These are phyloP conservation scores for Aspergillus sp. DNA, from an alignment of 2,329 filamentous ascomycete species.

Conservation along the genomic window DNA sequence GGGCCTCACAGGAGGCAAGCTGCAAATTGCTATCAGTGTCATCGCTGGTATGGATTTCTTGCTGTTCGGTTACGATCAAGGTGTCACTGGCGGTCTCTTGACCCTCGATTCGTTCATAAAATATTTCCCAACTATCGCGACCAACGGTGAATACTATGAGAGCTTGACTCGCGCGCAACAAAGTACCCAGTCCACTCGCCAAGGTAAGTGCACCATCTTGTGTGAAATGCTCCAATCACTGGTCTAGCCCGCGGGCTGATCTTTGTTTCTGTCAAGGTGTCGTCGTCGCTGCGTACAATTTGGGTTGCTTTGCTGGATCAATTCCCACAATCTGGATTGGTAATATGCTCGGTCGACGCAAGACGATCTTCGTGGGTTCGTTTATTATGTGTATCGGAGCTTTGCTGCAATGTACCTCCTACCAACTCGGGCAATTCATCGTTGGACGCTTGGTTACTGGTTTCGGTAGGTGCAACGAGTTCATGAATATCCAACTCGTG, in stretches of 20 bases:
- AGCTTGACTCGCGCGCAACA: conserved; percentile 19
- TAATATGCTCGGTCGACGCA: conserved; percentile 54
- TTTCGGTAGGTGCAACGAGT: conserved; percentile 39
- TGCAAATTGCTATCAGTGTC: conserved; percentile 47
- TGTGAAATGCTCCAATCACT: neutral
- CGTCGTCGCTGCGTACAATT: conserved; percentile 47
- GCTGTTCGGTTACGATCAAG: conserved; percentile 43
- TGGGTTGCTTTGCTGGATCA: conserved; percentile 56
- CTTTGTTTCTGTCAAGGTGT: conserved; percentile 32
- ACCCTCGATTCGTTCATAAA: conserved; percentile 45
- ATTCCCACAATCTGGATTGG: conserved; percentile 55
- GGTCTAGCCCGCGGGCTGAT: neutral
- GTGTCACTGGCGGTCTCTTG: conserved; percentile 49
- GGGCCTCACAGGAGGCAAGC: conserved; percentile 44
- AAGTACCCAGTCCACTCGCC: conserved; percentile 37
- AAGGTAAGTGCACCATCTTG: conserved; percentile 28
- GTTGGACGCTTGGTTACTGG: conserved; percentile 55
- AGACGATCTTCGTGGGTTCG: conserved; percentile 53
- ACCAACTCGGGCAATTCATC: conserved; percentile 52
- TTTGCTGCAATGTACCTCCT: conserved; percentile 52
- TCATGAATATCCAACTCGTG: neutral
- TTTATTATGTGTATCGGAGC: conserved; percentile 55
- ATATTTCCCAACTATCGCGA: conserved; percentile 46
- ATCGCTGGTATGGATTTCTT: conserved; percentile 49
- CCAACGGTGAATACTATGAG: conserved; percentile 19